Percentiles rank a stretch among this genome's conserved stretches.
Evolutionary conservation across 345 rosid genomes (phyloP).

Genomic region (Citrus mangshanensis): DNA sequence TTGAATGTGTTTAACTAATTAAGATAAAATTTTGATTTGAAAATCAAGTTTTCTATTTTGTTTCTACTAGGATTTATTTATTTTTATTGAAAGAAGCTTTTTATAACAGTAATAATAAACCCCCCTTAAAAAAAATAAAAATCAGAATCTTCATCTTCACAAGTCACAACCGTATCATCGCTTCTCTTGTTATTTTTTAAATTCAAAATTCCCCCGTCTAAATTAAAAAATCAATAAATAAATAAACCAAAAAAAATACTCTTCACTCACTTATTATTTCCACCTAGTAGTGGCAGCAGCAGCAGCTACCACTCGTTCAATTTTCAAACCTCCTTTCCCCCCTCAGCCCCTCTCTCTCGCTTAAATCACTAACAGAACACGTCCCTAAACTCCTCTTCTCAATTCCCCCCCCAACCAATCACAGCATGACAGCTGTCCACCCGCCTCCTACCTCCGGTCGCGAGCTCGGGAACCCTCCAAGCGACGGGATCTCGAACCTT

Average conservation of each 20-base stretch:
- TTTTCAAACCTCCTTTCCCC: constrained; percentile 12
- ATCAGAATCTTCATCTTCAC: background rate
- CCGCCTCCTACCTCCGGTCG: constrained; percentile 63
- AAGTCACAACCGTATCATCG: no score
- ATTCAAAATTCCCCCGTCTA: background rate
- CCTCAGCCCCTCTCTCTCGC: background rate
- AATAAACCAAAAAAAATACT: background rate
- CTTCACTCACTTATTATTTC: no score
- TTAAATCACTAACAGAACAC: no score
- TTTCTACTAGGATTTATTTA: no score
- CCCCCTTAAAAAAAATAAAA: background rate
- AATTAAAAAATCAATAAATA: background rate
- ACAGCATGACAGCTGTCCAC: constrained; percentile 44
- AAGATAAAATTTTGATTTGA: no score
- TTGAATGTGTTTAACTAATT: no score
- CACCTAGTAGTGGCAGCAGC: no score
- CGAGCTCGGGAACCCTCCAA: constrained; percentile 78
- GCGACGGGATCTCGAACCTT: constrained; percentile 94
- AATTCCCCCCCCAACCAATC: background rate
- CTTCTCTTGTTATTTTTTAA: background rate
- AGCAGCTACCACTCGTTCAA: no score
- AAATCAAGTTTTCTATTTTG: no score
- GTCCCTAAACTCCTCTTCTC: no score
- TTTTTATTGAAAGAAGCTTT: no score
- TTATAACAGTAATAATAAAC: no score